Base-by-base conservation (phyloP, 257 asterid species). In the Striga asiatica region DNA sequence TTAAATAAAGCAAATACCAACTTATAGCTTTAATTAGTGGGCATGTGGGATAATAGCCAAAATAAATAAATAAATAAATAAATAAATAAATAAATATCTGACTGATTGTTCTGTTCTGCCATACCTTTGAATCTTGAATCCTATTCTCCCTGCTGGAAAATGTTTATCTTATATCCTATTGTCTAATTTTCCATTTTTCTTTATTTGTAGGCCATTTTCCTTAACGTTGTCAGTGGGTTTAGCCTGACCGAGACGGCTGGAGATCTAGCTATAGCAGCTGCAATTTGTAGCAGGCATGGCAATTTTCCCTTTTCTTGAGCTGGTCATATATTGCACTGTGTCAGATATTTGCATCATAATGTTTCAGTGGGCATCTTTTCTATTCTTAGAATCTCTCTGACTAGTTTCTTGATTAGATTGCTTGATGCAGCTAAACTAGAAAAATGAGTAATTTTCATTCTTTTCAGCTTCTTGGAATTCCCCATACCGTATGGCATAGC, bases 281-380 rank as follows among this genome's bases (percentile, higher is more conserved):
- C 98, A 66, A 81, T 91, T 62, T 91, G 98, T 74, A 91, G 98
- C 96, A 86, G 95, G 98, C 71, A 76, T 68, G 82, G 10, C 56
- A 37, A 54, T 43, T 21, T 16, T 27, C 6, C 2, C 11, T 14
- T 49, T 32, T 16, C 14, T 18, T 8, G 27, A 45, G 20, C 27
- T 9, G 10, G 16, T 35, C 3, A 10, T 34, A 42, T 17, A 47
- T 54, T 42, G 39, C 68, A 16, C 34, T 35, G 5, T 2, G 20
- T 37, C n/a, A n/a, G n/a, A n/a, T n/a, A n/a, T n/a, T n/a, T n/a
- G n/a, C n/a, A n/a, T n/a, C n/a, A n/a, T n/a, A n/a, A n/a, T n/a
- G n/a, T n/a, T n/a, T n/a, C n/a, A n/a, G n/a, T n/a, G n/a, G n/a
- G n/a, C n/a, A n/a, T n/a, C n/a, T n/a, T n/a, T n/a, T n/a, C n/a